Conservation (phyloP, 2,329 filamentous ascomycete genomes). For the Talaromyces atroroseus region DNA sequence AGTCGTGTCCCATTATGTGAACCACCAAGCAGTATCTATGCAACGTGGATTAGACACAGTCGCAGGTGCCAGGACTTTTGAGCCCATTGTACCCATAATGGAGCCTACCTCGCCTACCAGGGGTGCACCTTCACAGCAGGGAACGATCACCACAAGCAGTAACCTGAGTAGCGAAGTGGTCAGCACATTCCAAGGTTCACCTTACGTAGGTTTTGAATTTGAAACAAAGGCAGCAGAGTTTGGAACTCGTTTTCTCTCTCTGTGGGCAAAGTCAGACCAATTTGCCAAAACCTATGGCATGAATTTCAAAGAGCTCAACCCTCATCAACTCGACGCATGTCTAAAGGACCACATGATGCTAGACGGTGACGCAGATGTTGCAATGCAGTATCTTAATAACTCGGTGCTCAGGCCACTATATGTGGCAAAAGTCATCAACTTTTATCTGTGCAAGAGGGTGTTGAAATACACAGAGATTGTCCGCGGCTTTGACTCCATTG, state of each 20-base stretch:
- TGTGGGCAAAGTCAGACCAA: conserved; percentile 17
- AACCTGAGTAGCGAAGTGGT: background rate
- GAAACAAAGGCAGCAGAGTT: background rate
- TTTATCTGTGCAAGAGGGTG: conserved; percentile 20
- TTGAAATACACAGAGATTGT: conserved; percentile 20
- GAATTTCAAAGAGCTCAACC: background rate
- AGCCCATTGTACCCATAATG: background rate
- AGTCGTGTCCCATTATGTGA: background rate
- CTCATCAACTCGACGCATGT: background rate
- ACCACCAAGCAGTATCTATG: background rate
- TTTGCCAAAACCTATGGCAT: conserved; percentile 12
- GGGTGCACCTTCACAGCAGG: background rate
- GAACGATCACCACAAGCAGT: background rate
- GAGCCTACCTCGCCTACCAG: background rate
- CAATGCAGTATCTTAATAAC: conserved; percentile 20
- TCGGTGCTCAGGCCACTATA: conserved; percentile 19
- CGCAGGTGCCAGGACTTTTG: conserved; percentile 2
- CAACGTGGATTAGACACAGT: background rate
- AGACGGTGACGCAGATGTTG: conserved; percentile 14
- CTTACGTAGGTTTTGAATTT: conserved; percentile 5
- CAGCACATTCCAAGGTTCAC: background rate
- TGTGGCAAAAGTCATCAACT: conserved; percentile 26
- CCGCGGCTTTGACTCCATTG: conserved; percentile 20
- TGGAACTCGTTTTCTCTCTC: conserved; percentile 7
- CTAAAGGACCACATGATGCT: conserved; percentile 19